Evolutionary conservation across 164 flowering plant species (phyloP), one percentile per base, ranked within the genome.

Genomic region (Vitis cinerea): DNA sequence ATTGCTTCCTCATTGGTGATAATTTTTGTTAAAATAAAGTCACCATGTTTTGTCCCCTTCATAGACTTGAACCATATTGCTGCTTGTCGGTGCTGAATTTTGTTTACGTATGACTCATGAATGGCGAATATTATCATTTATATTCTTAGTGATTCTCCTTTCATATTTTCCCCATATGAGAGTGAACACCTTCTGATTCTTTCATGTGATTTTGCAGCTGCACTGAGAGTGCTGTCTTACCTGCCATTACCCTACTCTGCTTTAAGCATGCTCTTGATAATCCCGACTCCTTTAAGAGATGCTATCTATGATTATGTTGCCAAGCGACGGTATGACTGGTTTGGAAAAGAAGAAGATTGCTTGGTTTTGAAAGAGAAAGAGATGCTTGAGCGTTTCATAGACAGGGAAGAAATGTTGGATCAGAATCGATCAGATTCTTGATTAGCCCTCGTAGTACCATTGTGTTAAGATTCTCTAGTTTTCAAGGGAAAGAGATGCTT

Each of bases 191-290:
- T 1, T 53, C n/a, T 53, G 16, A 53, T 53, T 53, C 14, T 53
- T 9, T 3, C 60, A 14, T 55, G 13, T 60, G 55, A 50, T 72
- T 67, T 50, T 94, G 87, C 97, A 94, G 98, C 98, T 87, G 97
- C 94, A 50, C 78, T 94, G 71, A 83, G 54, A 72, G 94, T 94
- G 15, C 65, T 84, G 30, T 90, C 97, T 30, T 79, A 94, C 83
- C 78, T 94, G 85, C 98, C 98, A 69, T 59, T 86, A 27, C 97
- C 97, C 13, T 94, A 90, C 79, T 89, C 93, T 47, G 89, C 87
- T 44, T 67, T 92, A 49, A 83, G 91, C 71, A 12, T 77, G 8
- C 78, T 92, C 51, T 50, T 82, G 75, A 63, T 88, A 56, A 62
- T 90, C 67, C 97, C 97, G 17, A 72, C 83, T 72, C 97, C 94